A percentile compares a stretch with the other conserved stretches of the same genome.
phyloP scores from a whole-genome alignment of 139 green algal species.

The Gonium pectorale region DNA sequence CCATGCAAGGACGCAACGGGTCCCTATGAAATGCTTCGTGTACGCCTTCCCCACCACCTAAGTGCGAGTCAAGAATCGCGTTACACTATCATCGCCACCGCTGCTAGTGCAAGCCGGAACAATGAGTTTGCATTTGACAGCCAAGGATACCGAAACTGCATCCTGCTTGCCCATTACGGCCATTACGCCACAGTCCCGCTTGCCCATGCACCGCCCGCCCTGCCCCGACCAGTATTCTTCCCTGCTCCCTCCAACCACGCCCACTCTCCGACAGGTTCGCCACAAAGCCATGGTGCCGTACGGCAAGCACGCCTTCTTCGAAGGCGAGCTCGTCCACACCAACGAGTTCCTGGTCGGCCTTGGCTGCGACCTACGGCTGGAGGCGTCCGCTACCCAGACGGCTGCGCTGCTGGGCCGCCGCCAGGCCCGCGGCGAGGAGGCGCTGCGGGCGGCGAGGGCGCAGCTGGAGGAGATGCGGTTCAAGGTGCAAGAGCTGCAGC shows the following conservation, averaged over 20 bases:
- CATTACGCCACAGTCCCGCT: no score
- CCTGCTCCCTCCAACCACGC: background rate
- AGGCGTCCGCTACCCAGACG: constrained; percentile 49
- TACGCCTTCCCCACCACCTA: no score
- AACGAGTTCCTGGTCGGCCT: constrained; percentile 65
- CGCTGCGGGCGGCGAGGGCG: constrained; percentile 15
- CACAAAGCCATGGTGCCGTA: constrained; percentile 57
- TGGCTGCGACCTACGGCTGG: constrained; percentile 47
- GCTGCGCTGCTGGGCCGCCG: constrained; percentile 48
- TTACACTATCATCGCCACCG: no score
- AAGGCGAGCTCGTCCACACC: constrained; percentile 60
- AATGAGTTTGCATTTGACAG: no score
- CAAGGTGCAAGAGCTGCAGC: background rate
- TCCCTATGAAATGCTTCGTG: no score
- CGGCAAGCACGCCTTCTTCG: constrained; percentile 65
- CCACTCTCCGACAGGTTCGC: background rate
- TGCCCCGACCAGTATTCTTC: background rate
- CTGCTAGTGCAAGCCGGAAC: no score
- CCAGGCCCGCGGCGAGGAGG: constrained; percentile 5
- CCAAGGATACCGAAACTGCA: no score
- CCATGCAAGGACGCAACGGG: no score
- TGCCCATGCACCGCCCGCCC: no score
- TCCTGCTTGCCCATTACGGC: no score
- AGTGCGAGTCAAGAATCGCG: no score
- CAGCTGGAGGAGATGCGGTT: constrained; percentile 33